A percentile compares a stretch with the other conserved stretches of the same genome.
These are phyloP conservation scores for Cystobasidium onofrii DNA, from an alignment of 768 basidiomycete genomes.

Conservation along the genomic window DNA sequence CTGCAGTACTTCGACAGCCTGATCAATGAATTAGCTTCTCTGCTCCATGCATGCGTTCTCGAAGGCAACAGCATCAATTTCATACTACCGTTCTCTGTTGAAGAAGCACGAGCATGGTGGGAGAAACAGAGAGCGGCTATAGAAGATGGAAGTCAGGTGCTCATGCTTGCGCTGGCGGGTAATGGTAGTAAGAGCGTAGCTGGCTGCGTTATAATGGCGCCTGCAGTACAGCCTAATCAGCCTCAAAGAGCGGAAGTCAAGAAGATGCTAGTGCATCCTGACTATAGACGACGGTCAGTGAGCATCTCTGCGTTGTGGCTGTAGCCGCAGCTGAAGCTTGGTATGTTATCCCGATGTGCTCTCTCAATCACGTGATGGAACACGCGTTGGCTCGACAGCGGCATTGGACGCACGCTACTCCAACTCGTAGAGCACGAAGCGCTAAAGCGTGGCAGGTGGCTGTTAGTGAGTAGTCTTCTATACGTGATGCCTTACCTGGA, in stretches of 20 bases:
- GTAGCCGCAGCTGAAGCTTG: not conserved
- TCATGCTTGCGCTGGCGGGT: not conserved
- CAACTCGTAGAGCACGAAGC: not conserved
- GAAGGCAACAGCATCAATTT: slow-evolving; percentile 18
- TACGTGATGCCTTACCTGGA: too few relatives aligned
- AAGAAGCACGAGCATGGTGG: slow-evolving; percentile 9
- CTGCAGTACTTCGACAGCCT: not conserved
- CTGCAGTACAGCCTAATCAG: slow-evolving; percentile 21
- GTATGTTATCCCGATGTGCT: not conserved
- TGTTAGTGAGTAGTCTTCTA: not conserved
- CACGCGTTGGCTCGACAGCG: not conserved
- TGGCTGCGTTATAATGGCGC: slow-evolving; percentile 7
- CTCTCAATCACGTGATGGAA: not conserved
- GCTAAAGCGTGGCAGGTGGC: not conserved
- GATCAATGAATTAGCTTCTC: not conserved
- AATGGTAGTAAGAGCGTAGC: not conserved
- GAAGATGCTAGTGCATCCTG: slow-evolving; percentile 31
- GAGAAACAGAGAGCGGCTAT: not conserved
- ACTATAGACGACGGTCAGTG: not conserved
- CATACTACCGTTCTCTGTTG: not conserved
- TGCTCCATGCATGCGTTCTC: slow-evolving; percentile 11
- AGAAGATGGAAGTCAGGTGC: not conserved
- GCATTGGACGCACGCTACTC: not conserved
- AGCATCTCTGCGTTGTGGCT: not conserved
- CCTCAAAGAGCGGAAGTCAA: slow-evolving; percentile 2